Percentiles rank a stretch among this genome's conserved stretches.
These are phyloP conservation scores for Cladorrhinum sp. DNA, from an alignment of 2,329 filamentous ascomycete species.

Conservation along the genomic window DNA sequence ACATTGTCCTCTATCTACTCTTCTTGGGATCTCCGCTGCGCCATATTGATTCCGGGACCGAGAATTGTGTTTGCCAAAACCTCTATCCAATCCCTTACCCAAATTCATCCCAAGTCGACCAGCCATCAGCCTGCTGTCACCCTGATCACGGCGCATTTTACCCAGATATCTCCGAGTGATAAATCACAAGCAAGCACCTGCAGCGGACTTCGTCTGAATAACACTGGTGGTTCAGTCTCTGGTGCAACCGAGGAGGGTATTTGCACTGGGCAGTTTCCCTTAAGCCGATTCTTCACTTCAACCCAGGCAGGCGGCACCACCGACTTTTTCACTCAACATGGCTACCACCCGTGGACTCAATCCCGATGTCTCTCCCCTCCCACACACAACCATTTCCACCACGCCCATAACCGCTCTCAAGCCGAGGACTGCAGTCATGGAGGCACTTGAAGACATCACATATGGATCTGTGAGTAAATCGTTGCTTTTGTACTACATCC, in stretches of 20 bases:
- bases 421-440: slow-evolving; percentile 46
- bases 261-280: neutral
- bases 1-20: neutral
- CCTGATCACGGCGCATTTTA: neutral
- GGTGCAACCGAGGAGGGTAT: neutral
- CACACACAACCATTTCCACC: slow-evolving; percentile 1
- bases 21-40: neutral
- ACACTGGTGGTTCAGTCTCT: neutral
- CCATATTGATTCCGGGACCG: neutral
- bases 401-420: slow-evolving; percentile 12
- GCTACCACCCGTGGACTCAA: slow-evolving; percentile 20
- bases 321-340: slow-evolving; percentile 21
- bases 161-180: neutral
- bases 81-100: neutral
- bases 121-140: neutral
- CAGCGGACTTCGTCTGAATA: neutral
- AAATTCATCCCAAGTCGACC: neutral
- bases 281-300: neutral
- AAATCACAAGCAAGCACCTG: neutral
- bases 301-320: neutral
- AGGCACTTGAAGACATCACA: slow-evolving; percentile 79
- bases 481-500: neutral
- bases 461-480: slow-evolving; percentile 73
- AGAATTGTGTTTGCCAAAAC: neutral
- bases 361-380: slow-evolving; percentile 14